Conservation (phyloP, 495 filamentous ascomycete species). For the Lentithecium fluviatile region DNA sequence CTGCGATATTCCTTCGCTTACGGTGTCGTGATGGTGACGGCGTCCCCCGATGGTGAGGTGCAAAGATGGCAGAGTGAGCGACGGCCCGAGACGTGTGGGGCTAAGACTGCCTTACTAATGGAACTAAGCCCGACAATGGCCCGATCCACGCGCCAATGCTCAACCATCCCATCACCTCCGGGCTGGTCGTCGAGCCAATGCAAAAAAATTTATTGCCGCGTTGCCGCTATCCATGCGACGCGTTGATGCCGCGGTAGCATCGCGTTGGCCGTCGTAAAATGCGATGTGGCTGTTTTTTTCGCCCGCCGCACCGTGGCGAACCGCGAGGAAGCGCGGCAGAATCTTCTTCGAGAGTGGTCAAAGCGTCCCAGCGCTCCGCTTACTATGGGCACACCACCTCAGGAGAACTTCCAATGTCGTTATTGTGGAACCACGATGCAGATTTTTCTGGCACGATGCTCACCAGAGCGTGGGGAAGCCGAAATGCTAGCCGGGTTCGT, state of each 20-base stretch:
- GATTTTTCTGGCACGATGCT: constrained; percentile 5
- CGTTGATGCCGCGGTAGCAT: constrained; percentile 17
- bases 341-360: constrained; percentile 12
- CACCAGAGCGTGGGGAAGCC: constrained; percentile 1
- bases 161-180: neutral
- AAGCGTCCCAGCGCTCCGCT: too few relatives aligned
- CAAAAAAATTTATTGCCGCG: constrained; percentile 1
- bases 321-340: too few relatives aligned
- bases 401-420: neutral
- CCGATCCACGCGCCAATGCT: too few relatives aligned
- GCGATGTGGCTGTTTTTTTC: too few relatives aligned
- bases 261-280: neutral
- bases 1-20: too few relatives aligned
- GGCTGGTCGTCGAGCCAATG: neutral
- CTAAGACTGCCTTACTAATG: too few relatives aligned
- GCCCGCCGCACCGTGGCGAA: too few relatives aligned
- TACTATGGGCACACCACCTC: neutral
- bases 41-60: too few relatives aligned
- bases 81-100: too few relatives aligned
- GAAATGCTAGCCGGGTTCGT: neutral
- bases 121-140: too few relatives aligned
- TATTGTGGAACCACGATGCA: constrained; percentile 23
- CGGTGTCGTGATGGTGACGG: too few relatives aligned
- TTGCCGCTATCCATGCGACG: neutral
- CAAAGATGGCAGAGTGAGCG: too few relatives aligned